A percentile compares a stretch with the other conserved stretches of the same genome.
phyloP scores from a whole-genome alignment of 306 rosid genomes.

The Coriaria nepalensis region DNA sequence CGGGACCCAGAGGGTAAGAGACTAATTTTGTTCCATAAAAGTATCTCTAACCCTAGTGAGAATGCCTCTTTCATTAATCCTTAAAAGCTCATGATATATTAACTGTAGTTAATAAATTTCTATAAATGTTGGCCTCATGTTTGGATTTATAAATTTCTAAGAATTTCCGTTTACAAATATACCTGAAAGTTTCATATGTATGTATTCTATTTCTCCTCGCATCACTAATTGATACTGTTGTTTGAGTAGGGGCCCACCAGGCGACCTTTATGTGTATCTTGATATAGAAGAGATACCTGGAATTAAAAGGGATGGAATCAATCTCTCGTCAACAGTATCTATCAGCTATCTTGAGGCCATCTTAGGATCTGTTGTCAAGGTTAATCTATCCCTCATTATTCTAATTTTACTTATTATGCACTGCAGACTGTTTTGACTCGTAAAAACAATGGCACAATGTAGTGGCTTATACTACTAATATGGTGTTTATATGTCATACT shows the following conservation, averaged over 20 bases:
- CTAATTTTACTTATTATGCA: not conserved
- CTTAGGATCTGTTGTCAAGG: constrained; percentile 65
- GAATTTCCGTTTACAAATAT: no score
- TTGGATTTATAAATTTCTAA: no score
- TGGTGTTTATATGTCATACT: no score
- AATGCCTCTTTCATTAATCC: not conserved
- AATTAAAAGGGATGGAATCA: constrained; percentile 86
- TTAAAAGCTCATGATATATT: no score
- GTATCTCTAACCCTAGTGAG: not conserved
- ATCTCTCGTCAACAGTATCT: constrained; percentile 58
- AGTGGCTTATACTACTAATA: no score
- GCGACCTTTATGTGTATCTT: constrained; percentile 88
- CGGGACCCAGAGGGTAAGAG: constrained; percentile 86
- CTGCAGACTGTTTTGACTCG: no score
- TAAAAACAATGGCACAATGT: no score
- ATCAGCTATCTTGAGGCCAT: constrained; percentile 81
- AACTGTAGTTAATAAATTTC: no score
- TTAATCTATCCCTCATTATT: constrained; percentile 16
- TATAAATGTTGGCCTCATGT: no score
- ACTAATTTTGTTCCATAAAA: constrained; percentile 11
- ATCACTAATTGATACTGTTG: constrained; percentile 8
- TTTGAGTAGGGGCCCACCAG: constrained; percentile 78
- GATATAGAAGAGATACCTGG: constrained; percentile 66
- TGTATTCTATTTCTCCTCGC: no score
- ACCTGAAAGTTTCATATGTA: no score